phyloP scores from a whole-genome alignment of 352 stramenopile species.

The Pythium aquatile region DNA sequence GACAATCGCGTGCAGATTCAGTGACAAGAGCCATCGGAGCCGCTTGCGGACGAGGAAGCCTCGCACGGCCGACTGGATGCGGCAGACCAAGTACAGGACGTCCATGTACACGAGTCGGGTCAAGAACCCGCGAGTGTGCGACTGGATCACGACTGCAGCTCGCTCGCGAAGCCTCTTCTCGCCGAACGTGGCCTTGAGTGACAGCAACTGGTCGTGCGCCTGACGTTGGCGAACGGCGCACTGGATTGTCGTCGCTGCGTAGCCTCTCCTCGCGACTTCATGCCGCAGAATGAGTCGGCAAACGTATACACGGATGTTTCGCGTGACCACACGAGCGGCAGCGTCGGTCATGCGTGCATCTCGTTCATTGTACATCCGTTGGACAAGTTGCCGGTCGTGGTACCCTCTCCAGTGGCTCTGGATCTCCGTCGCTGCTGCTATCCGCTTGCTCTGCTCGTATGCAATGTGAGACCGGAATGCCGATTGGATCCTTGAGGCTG shows the following conservation, averaged over 20 bases:
- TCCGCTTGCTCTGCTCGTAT: constrained; percentile 19
- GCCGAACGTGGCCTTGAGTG: constrained; percentile 13
- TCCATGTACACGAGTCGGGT: constrained; percentile 80
- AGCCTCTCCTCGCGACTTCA: constrained; percentile 30
- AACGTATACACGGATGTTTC: constrained; percentile 33
- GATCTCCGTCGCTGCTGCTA: constrained; percentile 38
- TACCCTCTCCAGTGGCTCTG: constrained; percentile 43
- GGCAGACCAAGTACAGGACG: constrained; percentile 75
- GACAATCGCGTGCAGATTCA: constrained; percentile 45
- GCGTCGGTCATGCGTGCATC: constrained; percentile 20
- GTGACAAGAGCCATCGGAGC: constrained; percentile 43
- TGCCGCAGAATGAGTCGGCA: constrained; percentile 30
- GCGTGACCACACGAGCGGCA: constrained; percentile 43
- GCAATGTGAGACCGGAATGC: constrained; percentile 33
- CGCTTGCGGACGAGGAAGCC: constrained; percentile 61
- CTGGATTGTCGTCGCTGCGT: constrained; percentile 49
- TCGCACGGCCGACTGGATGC: constrained; percentile 70
- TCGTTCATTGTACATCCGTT: constrained; percentile 22
- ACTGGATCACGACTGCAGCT: constrained; percentile 55
- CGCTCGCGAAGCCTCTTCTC: constrained; percentile 23
- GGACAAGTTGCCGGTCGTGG: constrained; percentile 24
- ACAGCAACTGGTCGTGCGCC: constrained; percentile 22
- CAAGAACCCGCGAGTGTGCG: constrained; percentile 47
- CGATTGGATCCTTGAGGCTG: constrained; percentile 50
- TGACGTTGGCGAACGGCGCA: constrained; percentile 33